phyloP scores from a whole-genome alignment of 331 rosid genomes.

The Quercus tomentella region DNA sequence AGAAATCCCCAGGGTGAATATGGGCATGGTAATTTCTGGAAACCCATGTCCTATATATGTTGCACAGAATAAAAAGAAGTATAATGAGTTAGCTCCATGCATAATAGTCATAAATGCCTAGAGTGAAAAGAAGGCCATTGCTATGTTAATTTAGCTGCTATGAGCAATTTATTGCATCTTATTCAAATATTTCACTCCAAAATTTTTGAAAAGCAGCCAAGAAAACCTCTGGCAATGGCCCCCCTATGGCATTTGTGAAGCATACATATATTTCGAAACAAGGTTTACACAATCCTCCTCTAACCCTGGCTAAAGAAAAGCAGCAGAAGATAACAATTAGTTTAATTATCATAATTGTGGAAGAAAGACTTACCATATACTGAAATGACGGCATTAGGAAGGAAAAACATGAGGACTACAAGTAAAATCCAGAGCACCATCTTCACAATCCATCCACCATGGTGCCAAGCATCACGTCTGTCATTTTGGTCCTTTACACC shows the following conservation, averaged over 20 bases:
- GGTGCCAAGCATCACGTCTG: constrained; percentile 94
- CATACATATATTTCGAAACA: neutral
- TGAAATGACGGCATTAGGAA: constrained; percentile 60
- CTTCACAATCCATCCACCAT: constrained; percentile 91
- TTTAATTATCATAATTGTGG: neutral
- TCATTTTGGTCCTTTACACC: constrained; percentile 93
- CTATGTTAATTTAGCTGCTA: neutral
- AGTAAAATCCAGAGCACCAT: constrained; percentile 77
- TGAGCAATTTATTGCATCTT: neutral
- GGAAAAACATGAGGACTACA: constrained; percentile 68
- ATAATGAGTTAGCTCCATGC: neutral
- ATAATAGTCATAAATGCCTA: neutral
- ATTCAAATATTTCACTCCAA: neutral
- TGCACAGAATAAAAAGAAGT: neutral
- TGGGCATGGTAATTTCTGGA: neutral
- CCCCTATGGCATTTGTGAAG: neutral
- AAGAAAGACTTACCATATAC: constrained; percentile 55
- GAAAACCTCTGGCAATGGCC: neutral
- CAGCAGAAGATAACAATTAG: neutral
- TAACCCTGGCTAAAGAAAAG: constrained; percentile 7
- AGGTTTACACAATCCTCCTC: neutral
- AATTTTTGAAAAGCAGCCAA: neutral
- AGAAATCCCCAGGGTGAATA: neutral
- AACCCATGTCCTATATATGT: neutral
- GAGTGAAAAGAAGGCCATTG: neutral